These are phyloP conservation scores for Colletotrichum camelliae DNA, from an alignment of 2,329 filamentous ascomycete genomes.

Conservation along the genomic window DNA sequence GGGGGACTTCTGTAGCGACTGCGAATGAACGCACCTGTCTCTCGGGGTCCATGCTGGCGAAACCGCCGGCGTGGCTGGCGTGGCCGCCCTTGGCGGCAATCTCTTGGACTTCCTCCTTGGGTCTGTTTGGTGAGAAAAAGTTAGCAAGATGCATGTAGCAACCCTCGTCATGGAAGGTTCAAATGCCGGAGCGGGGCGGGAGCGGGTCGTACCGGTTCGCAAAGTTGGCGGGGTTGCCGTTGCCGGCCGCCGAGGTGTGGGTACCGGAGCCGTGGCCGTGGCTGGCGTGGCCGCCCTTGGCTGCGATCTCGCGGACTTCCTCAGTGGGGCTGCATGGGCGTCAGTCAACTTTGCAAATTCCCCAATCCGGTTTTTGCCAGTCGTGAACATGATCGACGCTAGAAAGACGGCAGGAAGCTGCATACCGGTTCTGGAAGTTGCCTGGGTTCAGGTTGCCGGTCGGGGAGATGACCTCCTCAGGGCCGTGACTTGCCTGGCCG, in stretches of 20 bases:
- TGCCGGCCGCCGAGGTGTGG: neutral
- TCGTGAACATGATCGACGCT: too few relatives aligned
- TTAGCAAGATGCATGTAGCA: neutral
- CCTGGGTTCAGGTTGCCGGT: constrained; percentile 23
- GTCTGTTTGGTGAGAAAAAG: constrained; percentile 19
- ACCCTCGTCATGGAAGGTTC: neutral
- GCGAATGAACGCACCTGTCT: constrained; percentile 40
- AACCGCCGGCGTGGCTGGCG: constrained; percentile 40
- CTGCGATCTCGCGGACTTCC: constrained; percentile 47
- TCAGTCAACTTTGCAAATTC: neutral
- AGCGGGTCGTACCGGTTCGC: constrained; percentile 22
- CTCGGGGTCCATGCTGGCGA: constrained; percentile 46
- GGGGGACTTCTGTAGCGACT: constrained; percentile 26
- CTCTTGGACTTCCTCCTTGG: constrained; percentile 48
- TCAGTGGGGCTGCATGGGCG: constrained; percentile 14
- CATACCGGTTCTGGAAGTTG: constrained; percentile 26
- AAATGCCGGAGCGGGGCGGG: neutral
- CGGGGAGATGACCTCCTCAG: neutral
- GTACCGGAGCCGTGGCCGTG: constrained; percentile 28
- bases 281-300: constrained; percentile 43
- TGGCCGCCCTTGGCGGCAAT: constrained; percentile 48
- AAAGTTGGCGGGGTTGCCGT: constrained; percentile 23
- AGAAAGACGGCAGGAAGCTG: too few relatives aligned
- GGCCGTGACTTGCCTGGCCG: neutral
- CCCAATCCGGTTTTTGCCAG: too few relatives aligned